phyloP scores from a whole-genome alignment of 1,139 yeast species.

The Protomyces inouyei region DNA sequence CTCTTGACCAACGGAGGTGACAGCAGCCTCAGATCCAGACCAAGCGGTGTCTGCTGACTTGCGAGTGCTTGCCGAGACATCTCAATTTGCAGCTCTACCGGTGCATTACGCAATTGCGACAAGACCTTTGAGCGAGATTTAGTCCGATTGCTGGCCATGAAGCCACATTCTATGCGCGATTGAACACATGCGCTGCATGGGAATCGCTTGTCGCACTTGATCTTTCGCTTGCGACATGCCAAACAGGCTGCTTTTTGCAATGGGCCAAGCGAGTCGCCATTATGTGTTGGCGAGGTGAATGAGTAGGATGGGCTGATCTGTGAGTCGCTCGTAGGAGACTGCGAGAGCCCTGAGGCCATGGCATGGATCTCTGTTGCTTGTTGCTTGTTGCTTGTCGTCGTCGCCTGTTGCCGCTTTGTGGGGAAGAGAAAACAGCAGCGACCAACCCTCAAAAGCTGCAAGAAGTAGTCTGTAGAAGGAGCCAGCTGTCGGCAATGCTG shows the following conservation, averaged over 20 bases:
- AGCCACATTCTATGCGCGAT: neutral
- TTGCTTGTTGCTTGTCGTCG: too few relatives aligned
- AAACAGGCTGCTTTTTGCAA: neutral
- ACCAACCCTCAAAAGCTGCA: too few relatives aligned
- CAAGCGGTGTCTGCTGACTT: neutral
- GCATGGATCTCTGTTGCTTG: too few relatives aligned
- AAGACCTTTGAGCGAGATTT: neutral
- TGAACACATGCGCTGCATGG: neutral
- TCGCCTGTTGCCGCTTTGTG: too few relatives aligned
- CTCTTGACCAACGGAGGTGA: neutral
- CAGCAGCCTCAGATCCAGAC: neutral
- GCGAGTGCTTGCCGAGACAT: neutral
- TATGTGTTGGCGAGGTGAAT: neutral
- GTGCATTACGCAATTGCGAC: neutral
- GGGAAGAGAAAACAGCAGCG: too few relatives aligned
- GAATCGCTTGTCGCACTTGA: neutral
- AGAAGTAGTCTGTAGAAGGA: too few relatives aligned
- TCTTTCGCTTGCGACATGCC: neutral
- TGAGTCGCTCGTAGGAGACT: neutral
- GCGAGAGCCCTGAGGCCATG: neutral
- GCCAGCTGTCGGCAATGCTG: too few relatives aligned
- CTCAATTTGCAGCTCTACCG: neutral
- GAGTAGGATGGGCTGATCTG: neutral
- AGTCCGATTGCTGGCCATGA: neutral
- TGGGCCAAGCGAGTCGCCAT: neutral